Base-by-base conservation (phyloP, 2,329 filamentous ascomycete genomes). In the Epichloe elymi region DNA sequence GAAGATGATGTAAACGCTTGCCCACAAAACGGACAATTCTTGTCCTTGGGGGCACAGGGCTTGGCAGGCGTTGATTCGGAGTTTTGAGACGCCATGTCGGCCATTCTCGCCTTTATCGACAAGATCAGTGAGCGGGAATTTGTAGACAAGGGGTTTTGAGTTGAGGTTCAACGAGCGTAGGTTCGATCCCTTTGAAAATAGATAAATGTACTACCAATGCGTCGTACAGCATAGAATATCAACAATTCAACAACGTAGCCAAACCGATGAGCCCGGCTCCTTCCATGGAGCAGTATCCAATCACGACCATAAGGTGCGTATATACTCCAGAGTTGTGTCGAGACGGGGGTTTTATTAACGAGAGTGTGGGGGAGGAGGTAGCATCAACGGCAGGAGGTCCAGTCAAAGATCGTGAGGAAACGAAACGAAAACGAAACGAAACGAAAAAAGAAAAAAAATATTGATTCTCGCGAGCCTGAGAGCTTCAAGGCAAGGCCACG, bases 1-100 rank as follows among this genome's bases (percentile, higher is more conserved):
- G 88, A 95, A 15, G 89, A 95, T 1, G 90, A 96, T 15, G 91
- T 96, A 64, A 96, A 97, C 6, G 85, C 76, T 66, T 95, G 88
- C 45, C 82, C 76, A 67, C 91, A 97, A 70, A 88, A 97, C 37
- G 84, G 86, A 65, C 91, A 96, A 56, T 75, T 83, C 63, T 87
- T 88, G 71, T 97, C 90, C 68, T 97, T 97, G 53, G 76, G 68
- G 15, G 85, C 76, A 54, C 61, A 54, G 42, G 49, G 41, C 57
- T 67, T 69, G 47, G 68, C 61, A 41, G 70, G 70, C 53, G 60
- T 63, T 33, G 65, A 61, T 48, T 74, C 71, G 54, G 68, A 62
- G 48, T 57, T 58, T 53, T 63, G 60, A 54, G 55, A 55, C 42
- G 60, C 58, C 43, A 63, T 56, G 48, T 68, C 67, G 53, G 61